A percentile compares a stretch with the other conserved stretches of the same genome.
Conservation (phyloP, 2,329 filamentous ascomycete species). For the Dothiorella sarmentorum region DNA sequence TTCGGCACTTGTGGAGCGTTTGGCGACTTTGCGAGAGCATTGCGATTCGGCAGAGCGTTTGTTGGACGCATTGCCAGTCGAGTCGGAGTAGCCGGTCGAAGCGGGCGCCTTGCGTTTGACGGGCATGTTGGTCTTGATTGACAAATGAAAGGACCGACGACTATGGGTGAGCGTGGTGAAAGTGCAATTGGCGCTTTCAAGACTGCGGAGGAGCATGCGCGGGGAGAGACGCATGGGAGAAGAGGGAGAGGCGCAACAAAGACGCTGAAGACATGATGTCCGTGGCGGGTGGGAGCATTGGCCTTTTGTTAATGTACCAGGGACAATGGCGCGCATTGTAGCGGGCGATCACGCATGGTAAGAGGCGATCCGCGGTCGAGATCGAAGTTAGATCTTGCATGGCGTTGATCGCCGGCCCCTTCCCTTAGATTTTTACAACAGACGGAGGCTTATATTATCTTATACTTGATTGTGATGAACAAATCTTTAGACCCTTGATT, state of each 20-base stretch:
- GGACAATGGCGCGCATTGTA: slow-evolving; percentile 3
- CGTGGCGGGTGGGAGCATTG: not conserved
- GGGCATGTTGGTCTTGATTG: slow-evolving; percentile 26
- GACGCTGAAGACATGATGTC: not conserved
- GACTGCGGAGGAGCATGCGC: not conserved
- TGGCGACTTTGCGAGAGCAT: slow-evolving; percentile 27
- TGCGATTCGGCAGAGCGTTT: slow-evolving; percentile 36
- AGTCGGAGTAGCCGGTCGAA: slow-evolving; percentile 32
- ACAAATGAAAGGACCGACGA: not conserved
- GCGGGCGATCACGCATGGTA: slow-evolving; percentile 3
- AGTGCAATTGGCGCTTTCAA: not conserved
- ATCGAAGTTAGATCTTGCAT: slow-evolving; percentile 9
- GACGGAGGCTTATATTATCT: too few species aligned
- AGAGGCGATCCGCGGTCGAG: slow-evolving; percentile 9
- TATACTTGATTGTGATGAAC: too few species aligned
- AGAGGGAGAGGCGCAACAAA: not conserved
- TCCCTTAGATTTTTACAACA: too few species aligned
- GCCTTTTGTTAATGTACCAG: not conserved
- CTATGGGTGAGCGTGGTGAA: too few species aligned
- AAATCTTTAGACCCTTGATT: too few species aligned
- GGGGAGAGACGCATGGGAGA: not conserved
- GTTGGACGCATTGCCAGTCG: slow-evolving; percentile 32
- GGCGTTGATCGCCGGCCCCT: not conserved
- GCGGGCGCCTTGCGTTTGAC: slow-evolving; percentile 33
- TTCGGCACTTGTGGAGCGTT: not conserved